Base-by-base conservation (phyloP, 1,284 basidiomycete species). In the Psilocybe mexicana region DNA sequence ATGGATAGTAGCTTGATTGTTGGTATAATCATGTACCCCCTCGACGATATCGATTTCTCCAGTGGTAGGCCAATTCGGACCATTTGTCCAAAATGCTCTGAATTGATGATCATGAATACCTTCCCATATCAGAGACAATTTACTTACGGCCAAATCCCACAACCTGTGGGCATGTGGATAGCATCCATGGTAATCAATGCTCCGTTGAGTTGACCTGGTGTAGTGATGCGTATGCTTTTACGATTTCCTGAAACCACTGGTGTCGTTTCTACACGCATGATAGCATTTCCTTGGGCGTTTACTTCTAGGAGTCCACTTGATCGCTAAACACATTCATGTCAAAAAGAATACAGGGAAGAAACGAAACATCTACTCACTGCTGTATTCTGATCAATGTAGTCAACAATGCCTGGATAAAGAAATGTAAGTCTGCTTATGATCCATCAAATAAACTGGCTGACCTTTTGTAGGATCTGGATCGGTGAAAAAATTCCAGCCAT, bases 31-130 rank as follows among this genome's bases (percentile, higher is more conserved):
- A 67, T 92, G 85, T 14, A 90, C 85, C 23, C 87, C 90, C 74
- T 95, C 94, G 26, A 94, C 77, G 59, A 94, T 93, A 72, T 95
- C 93, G 45, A 95, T 93, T 74, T 95, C 92, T 43, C 92, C 92
- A 12, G 70, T 74, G 35, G 63, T 60, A 5, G 92, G 92, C 92
- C 92, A 94, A 58, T 83, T 82, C 6, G 86, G 85, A 30, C 70
- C 72, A 66, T 77, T 79, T 14, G 73, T 72, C 80, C 79, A 82
- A 61, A 80, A 81, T 12, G 80, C 80, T 52, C 79, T 81, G 51
- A 52, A 45, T 48, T 35, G 11, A 55, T 26, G 38, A 11, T 55
- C 35, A 18, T 59, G 35, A 12, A 54, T 56, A 42, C 43, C 48
- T 50, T 12, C 57, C 30, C 14, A 14, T 52, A 48, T 12, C 26